These are phyloP conservation scores for Neofusicoccum kwambonambiense DNA, from an alignment of 2,329 filamentous ascomycete species.

Conservation along the genomic window DNA sequence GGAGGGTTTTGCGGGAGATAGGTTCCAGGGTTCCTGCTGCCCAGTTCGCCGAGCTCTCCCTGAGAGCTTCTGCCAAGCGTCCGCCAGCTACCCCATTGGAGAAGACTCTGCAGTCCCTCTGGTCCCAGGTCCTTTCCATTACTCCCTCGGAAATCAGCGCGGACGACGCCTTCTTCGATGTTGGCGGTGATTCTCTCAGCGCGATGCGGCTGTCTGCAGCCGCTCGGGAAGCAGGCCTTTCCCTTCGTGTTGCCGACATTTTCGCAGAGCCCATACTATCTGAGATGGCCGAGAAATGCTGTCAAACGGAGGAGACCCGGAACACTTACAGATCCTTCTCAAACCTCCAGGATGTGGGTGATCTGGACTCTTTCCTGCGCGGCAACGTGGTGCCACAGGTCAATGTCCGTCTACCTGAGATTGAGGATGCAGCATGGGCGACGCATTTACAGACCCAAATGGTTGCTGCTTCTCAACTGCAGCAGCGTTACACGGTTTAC, in stretches of 20 bases:
- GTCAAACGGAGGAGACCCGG: background rate
- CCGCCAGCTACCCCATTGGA: too few species aligned
- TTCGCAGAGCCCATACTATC: constrained; percentile 49
- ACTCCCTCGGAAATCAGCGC: too few species aligned
- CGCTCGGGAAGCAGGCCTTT: constrained; percentile 49
- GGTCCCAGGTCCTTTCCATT: too few species aligned
- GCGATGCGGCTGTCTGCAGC: constrained; percentile 58
- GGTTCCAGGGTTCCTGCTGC: too few species aligned
- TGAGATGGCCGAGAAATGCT: constrained; percentile 45
- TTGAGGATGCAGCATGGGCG: background rate
- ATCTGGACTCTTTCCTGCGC: background rate
- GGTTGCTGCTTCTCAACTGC: background rate
- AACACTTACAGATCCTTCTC: background rate
- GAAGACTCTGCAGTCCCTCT: too few species aligned
- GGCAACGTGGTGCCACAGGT: background rate
- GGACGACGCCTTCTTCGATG: constrained; percentile 48
- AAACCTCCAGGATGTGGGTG: background rate
- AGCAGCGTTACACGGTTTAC: background rate
- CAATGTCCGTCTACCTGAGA: background rate
- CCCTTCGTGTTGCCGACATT: constrained; percentile 56
- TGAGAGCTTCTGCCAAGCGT: too few species aligned
- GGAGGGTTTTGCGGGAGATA: too few species aligned
- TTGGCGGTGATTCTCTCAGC: constrained; percentile 50
- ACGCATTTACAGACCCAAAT: background rate
- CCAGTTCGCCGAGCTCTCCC: too few species aligned